Evolutionary conservation across 2,329 filamentous ascomycete species (phyloP), one percentile per base, ranked within the genome.

Genomic region (Cladophialophora yegresii): DNA sequence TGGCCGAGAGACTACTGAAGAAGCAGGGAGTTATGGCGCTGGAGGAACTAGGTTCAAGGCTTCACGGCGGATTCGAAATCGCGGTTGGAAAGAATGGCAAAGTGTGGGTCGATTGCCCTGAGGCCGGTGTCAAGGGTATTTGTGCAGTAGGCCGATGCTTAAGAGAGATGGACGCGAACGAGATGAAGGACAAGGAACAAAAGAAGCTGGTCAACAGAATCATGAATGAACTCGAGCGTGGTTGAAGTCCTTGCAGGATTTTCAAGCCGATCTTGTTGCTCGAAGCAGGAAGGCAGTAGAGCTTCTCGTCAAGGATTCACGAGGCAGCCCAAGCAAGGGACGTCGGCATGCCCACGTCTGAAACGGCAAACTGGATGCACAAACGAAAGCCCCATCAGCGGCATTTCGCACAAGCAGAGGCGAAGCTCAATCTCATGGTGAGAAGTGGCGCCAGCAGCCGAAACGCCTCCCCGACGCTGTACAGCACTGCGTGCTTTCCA

Each of bases 41-140:
- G 62, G 91, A 96, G 68, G 90, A 92, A 73, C 79, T 98, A 13
- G 93, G 89, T 2, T 87, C 88, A 63, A 93, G 91, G 60, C 78
- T 96, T 13, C 70, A 75, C 1, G 79, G 79, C 22, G 87, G 90
- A 22, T 99, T 98, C 75, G 95, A 99, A 81, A 90, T 96, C 65
- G 93, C 93, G 0, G 90, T 96, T 8, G 95, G 95, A 20, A 86
- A 92, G 73, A 99, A 99, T 76, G 95, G 95, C 47, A 89, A 87
- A 75, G 85, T 98, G 23, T 98, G 95, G 92, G 90, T 98, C 13
- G 88, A 93, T 73, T 92, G 89, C 70, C 77, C 78, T 4, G 77
- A 77, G 63, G 90, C 89, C 30, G 89, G 82, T 67, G 79, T 89
- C 43, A 89, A 85, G 78, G 87, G 87, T 33, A 88, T 92, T 7